Evolutionary conservation across 2,329 filamentous ascomycete genomes (phyloP).

Genomic region (Aureobasidium sp.): DNA sequence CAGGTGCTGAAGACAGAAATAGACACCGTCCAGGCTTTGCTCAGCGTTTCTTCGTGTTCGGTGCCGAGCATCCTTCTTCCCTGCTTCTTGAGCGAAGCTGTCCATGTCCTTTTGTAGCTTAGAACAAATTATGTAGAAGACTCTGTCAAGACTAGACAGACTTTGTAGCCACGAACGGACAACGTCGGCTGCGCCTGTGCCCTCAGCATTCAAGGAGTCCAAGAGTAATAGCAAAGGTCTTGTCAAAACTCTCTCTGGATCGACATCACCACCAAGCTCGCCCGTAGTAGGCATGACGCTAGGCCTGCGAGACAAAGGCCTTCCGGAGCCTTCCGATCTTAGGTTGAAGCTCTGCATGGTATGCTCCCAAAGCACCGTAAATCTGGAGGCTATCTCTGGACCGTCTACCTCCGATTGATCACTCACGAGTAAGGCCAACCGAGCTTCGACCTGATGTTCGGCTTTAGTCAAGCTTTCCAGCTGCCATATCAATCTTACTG

Average conservation of each 20-base stretch:
- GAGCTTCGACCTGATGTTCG: constrained; percentile 10
- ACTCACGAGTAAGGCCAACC: constrained; percentile 8
- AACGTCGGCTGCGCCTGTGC: constrained; percentile 65
- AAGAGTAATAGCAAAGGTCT: constrained; percentile 75
- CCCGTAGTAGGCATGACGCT: constrained; percentile 22
- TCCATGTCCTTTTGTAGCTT: constrained; percentile 15
- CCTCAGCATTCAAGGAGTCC: constrained; percentile 66
- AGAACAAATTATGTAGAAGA: constrained; percentile 30
- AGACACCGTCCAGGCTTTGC: constrained; percentile 51
- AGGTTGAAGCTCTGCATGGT: constrained; percentile 34
- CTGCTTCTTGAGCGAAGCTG: constrained; percentile 6
- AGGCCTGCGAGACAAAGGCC: constrained; percentile 21
- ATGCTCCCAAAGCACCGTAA: constrained; percentile 76
- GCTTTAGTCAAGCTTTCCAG: constrained; percentile 60
- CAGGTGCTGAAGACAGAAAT: constrained; percentile 67
- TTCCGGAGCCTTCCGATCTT: constrained; percentile 15
- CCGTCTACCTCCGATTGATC: background rate
- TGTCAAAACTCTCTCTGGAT: constrained; percentile 67
- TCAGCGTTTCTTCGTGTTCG: constrained; percentile 14
- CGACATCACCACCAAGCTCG: constrained; percentile 41
- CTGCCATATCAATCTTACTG: constrained; percentile 77
- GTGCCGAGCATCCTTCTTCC: background rate
- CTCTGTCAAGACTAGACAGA: constrained; percentile 43
- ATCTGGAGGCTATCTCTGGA: constrained; percentile 56
- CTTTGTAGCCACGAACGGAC: constrained; percentile 73